Base-by-base conservation (phyloP, 768 basidiomycete genomes). In the Tubosaeta sp. region DNA sequence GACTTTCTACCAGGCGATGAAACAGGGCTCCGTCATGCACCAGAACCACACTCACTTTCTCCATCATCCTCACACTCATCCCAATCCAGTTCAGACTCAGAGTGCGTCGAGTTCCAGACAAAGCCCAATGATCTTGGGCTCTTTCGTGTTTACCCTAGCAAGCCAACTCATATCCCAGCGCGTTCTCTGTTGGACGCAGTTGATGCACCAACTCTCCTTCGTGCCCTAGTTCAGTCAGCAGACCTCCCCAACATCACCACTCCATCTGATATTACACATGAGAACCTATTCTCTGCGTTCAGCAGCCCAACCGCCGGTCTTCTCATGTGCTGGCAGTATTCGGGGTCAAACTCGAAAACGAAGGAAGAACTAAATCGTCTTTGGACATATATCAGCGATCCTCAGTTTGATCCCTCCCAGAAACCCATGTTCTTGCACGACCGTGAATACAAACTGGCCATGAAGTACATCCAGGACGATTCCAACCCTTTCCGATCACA, bases 331-430 rank as follows among this genome's bases (percentile, higher is more conserved):
- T 73, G 72, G 72, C 52, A 60, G 2, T 70, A 65, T 50, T 57
- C 59, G 19, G 64, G 67, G 0, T 69, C 61, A 1, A 62, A 35
- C 8, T 14, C 26, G 2, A 72, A 72, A 48, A 67, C 72, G 0
- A 37, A 51, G 3, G 29, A 12, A 0, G 69, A 72, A 22, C 31
- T 68, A 0, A 49, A 71, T 12, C 50, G 48, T 0, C 60, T 75
- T 0, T 64, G 67, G 6, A 53, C 56, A 1, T 70, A 66, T 10
- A 43, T 71, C 9, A 19, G 45, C 0, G 58, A 60, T 17, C 39
- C 44, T 5, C 53, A 54, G 12, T 72, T 73, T 49, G 44, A 63
- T 5, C 7, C 25, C 8, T 43, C 26, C 22, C 19, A 43, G 25
- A 5, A 37, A 16, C 29, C n/a, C 2, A 6, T 2, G 6, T 32